These are phyloP conservation scores for Phytophthora hybrid DNA, from an alignment of 352 stramenopile species.

Conservation along the genomic window DNA sequence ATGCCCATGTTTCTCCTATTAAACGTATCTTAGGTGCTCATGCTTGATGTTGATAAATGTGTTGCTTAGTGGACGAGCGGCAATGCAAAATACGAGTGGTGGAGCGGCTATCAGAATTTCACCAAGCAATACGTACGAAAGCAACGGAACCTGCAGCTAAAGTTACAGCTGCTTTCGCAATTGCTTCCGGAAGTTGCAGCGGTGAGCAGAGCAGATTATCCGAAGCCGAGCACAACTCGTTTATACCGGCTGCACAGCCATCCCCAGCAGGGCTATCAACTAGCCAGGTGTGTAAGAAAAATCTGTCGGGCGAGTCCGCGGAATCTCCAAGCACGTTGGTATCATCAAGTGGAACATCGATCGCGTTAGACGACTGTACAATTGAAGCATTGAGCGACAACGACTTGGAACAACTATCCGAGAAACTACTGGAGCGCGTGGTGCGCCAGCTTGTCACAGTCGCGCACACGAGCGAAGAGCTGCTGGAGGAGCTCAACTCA, in stretches of 20 bases:
- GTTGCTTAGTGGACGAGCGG: constrained; percentile 77
- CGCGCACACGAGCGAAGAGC: constrained; percentile 78
- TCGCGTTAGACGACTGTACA: constrained; percentile 68
- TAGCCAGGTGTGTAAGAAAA: constrained; percentile 15
- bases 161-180: constrained; percentile 7
- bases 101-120: constrained; percentile 84
- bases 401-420: constrained; percentile 80
- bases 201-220: constrained; percentile 11
- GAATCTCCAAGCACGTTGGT: constrained; percentile 8
- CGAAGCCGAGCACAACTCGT: constrained; percentile 7
- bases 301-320: constrained; percentile 4
- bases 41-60: neutral
- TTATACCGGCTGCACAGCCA: neutral
- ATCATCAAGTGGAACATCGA: constrained; percentile 29
- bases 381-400: constrained; percentile 84
- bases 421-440: constrained; percentile 85
- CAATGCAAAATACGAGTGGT: constrained; percentile 92
- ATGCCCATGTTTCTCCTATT: neutral
- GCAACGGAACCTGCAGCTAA: constrained; percentile 27
- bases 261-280: constrained; percentile 8
- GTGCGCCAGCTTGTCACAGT: constrained; percentile 84
- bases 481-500: constrained; percentile 89
- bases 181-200: constrained; percentile 4
- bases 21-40: neutral
- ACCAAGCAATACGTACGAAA: constrained; percentile 77